Evolutionary conservation across 495 filamentous ascomycete genomes (phyloP).

Genomic region (Amorphotheca resinae): DNA sequence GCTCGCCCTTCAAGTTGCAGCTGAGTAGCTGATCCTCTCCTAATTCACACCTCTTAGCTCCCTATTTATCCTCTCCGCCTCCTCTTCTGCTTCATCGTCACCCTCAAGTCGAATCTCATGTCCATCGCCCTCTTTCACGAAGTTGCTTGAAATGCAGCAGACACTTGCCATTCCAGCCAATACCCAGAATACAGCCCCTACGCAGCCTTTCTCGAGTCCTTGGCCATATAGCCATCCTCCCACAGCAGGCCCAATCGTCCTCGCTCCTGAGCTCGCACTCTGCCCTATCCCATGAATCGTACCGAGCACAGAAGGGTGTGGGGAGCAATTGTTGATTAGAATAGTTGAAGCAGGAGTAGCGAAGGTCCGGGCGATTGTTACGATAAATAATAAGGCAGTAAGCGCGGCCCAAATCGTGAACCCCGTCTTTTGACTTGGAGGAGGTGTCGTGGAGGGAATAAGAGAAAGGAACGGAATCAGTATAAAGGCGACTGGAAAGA

Average conservation of each 20-base stretch:
- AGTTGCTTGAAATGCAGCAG: slow-evolving; percentile 47
- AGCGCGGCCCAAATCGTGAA: slow-evolving; percentile 55
- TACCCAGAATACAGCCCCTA: slow-evolving; percentile 71
- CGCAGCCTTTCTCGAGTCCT: slow-evolving; percentile 53
- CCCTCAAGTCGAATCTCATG: slow-evolving; percentile 59
- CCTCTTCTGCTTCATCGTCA: slow-evolving; percentile 41
- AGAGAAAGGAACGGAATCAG: slow-evolving; percentile 61
- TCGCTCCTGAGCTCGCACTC: slow-evolving; percentile 54
- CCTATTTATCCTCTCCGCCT: slow-evolving; percentile 15
- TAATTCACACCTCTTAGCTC: no score
- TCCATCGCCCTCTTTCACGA: slow-evolving; percentile 61
- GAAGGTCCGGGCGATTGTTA: slow-evolving; percentile 73
- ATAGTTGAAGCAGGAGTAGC: slow-evolving; percentile 67
- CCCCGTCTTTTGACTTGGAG: slow-evolving; percentile 54
- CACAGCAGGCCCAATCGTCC: slow-evolving; percentile 64
- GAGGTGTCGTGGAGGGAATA: slow-evolving; percentile 47
- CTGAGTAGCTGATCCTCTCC: no score
- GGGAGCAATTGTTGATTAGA: slow-evolving; percentile 71
- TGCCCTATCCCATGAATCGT: slow-evolving; percentile 76
- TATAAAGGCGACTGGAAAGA: slow-evolving; percentile 65
- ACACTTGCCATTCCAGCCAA: slow-evolving; percentile 50
- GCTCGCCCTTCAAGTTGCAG: no score
- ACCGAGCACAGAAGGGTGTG: slow-evolving; percentile 67
- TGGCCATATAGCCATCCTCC: slow-evolving; percentile 60
- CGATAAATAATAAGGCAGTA: slow-evolving; percentile 51